Conservation (phyloP, 78 protist species). For the Thecamonas trahens region DNA sequence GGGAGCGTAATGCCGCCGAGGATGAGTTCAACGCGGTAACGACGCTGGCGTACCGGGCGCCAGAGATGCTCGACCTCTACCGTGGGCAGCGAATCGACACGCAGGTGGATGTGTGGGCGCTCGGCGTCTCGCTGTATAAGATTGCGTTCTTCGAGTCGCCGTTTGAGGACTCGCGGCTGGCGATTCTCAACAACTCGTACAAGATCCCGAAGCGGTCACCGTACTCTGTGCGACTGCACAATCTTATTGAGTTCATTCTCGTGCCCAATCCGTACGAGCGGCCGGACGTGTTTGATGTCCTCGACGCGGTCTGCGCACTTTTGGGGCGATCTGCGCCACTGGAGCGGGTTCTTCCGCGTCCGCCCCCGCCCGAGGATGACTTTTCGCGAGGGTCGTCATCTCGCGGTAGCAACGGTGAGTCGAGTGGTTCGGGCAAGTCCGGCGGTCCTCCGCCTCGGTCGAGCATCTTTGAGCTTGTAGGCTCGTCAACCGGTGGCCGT, state of each 20-base stretch:
- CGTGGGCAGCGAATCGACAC: conserved; percentile 36
- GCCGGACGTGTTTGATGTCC: conserved; percentile 30
- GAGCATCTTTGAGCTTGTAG: no score
- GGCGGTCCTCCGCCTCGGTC: no score
- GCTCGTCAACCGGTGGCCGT: no score
- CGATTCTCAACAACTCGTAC: conserved; percentile 23
- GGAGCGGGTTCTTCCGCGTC: no score
- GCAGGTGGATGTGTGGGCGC: conserved; percentile 73
- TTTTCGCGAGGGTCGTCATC: no score
- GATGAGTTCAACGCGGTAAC: conserved; percentile 48
- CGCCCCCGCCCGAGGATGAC: no score
- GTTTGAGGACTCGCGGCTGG: conserved; percentile 44
- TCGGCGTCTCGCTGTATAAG: conserved; percentile 63
- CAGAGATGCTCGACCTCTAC: conserved; percentile 78
- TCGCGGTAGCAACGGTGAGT: no score
- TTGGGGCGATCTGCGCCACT: no score
- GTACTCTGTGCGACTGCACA: conserved; percentile 19
- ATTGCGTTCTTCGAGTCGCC: conserved; percentile 51
- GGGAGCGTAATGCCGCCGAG: conserved; percentile 30
- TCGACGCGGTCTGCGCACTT: no score
- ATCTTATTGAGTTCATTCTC: conserved; percentile 23
- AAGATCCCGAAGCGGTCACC: conserved; percentile 28
- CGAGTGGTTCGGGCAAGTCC: no score
- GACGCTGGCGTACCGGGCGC: conserved; percentile 60
- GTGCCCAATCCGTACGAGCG: conserved; percentile 32